phyloP scores from a whole-genome alignment of 2,329 filamentous ascomycete species.

The Trichothecium sympodiale region DNA sequence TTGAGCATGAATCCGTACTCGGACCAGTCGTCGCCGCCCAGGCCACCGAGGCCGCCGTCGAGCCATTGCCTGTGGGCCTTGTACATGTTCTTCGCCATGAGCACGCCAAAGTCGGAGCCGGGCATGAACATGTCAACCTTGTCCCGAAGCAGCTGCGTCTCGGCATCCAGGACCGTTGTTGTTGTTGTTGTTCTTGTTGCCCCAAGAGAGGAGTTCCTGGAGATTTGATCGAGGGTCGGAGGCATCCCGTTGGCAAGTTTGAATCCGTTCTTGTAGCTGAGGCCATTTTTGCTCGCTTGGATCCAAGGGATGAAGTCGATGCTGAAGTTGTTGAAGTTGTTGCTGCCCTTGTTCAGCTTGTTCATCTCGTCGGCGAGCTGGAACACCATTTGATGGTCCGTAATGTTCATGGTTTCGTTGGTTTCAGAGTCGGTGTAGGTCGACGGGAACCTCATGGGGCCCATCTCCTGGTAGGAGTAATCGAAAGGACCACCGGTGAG shows the following conservation, averaged over 20 bases:
- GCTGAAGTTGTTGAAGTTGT: too few species aligned
- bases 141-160: conserved; percentile 21
- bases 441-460: conserved; percentile 47
- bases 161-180: too few species aligned
- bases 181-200: conserved; percentile 19
- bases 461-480: conserved; percentile 59
- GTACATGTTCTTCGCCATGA: too few species aligned
- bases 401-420: conserved; percentile 47
- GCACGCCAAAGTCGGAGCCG: conserved; percentile 23
- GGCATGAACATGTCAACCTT: conserved; percentile 24
- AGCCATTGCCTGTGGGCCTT: conserved; percentile 25
- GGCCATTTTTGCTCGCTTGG: conserved; percentile 42
- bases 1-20: conserved; percentile 50
- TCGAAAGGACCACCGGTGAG: conserved; percentile 46
- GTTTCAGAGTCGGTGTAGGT: too few species aligned
- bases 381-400: conserved; percentile 54
- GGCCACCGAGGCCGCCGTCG: conserved; percentile 42
- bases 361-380: conserved; percentile 51
- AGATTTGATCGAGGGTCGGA: conserved; percentile 37
- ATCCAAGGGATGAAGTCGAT: conserved; percentile 53
- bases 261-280: conserved; percentile 34
- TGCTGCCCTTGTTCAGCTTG: conserved; percentile 40
- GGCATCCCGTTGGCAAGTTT: conserved; percentile 39
- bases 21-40: too few species aligned
- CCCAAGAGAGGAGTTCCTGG: conserved; percentile 29